phyloP scores from a whole-genome alignment of 1,139 yeast species.

The Maudiozyma humilis region DNA sequence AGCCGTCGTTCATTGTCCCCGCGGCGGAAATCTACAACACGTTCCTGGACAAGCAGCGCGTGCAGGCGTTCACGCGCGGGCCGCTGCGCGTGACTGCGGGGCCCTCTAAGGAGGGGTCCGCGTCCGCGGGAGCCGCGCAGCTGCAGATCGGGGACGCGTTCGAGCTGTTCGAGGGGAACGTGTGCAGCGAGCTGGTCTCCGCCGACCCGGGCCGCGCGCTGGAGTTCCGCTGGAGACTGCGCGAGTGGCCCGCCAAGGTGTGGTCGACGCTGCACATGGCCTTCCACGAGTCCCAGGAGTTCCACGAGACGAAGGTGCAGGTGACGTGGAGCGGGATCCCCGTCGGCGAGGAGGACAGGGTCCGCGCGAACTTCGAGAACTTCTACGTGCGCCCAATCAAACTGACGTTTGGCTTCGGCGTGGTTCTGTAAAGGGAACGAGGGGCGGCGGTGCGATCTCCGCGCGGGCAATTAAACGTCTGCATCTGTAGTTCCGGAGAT shows the following conservation, averaged over 20 bases:
- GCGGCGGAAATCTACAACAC: slow-evolving; percentile 79
- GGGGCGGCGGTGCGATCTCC: not conserved
- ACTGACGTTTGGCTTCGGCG: slow-evolving; percentile 87
- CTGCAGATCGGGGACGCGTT: slow-evolving; percentile 51
- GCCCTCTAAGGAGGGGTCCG: too few relatives aligned
- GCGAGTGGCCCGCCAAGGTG: slow-evolving; percentile 81
- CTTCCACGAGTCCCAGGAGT: slow-evolving; percentile 56
- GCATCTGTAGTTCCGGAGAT: too few relatives aligned
- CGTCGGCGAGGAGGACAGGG: slow-evolving; percentile 91
- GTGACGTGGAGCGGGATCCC: slow-evolving; percentile 88
- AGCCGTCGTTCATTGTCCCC: slow-evolving; percentile 75
- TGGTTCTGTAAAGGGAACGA: slow-evolving; percentile 43
- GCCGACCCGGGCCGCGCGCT: slow-evolving; percentile 49
- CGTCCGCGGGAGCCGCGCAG: slow-evolving; percentile 10
- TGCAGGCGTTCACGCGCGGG: slow-evolving; percentile 86
- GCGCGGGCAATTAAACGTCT: not conserved
- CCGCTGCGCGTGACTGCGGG: slow-evolving; percentile 24
- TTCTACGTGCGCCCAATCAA: slow-evolving; percentile 84
- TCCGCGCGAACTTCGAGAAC: slow-evolving; percentile 74
- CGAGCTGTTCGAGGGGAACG: slow-evolving; percentile 81
- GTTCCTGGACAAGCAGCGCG: slow-evolving; percentile 63
- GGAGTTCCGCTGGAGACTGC: slow-evolving; percentile 75
- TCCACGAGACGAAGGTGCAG: slow-evolving; percentile 71
- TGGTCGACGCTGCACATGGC: slow-evolving; percentile 59
- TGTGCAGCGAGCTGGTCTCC: slow-evolving; percentile 58